Conservation (phyloP, 2,329 filamentous ascomycete species). For the Penicillium sp. region DNA sequence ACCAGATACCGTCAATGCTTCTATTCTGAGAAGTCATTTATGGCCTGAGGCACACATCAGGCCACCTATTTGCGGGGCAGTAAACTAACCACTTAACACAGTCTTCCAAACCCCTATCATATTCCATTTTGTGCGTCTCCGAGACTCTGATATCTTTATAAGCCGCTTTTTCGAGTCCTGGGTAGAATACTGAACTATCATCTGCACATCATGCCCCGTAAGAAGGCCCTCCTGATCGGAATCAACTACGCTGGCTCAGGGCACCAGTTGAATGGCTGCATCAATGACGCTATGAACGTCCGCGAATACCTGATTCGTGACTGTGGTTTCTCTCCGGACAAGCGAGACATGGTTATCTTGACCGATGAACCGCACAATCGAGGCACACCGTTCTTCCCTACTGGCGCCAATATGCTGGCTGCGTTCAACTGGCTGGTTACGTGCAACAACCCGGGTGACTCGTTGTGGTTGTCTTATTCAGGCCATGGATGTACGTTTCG, state of each 20-base stretch:
- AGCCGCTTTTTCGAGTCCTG: too few species aligned
- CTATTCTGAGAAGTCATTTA: too few species aligned
- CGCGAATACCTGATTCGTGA: slow-evolving; percentile 48
- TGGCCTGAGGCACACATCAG: too few species aligned
- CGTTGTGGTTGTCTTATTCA: slow-evolving; percentile 60
- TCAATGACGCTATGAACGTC: slow-evolving; percentile 54
- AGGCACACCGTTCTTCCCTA: slow-evolving; percentile 38
- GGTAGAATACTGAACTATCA: not conserved
- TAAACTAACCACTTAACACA: too few species aligned
- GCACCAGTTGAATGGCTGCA: slow-evolving; percentile 52
- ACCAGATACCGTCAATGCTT: too few species aligned
- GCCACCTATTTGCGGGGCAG: too few species aligned
- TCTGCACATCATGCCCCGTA: slow-evolving; percentile 14
- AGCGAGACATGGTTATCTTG: slow-evolving; percentile 49
- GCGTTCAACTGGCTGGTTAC: slow-evolving; percentile 61
- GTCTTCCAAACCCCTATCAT: too few species aligned
- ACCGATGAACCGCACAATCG: slow-evolving; percentile 42
- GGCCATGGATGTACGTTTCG: slow-evolving; percentile 60
- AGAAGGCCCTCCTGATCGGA: slow-evolving; percentile 56
- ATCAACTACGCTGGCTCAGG: slow-evolving; percentile 53
- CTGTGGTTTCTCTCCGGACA: slow-evolving; percentile 46
- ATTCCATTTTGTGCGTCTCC: too few species aligned
- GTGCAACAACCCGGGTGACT: slow-evolving; percentile 51
- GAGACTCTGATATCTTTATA: too few species aligned
- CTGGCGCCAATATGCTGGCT: slow-evolving; percentile 50